Base-by-base conservation (phyloP, 192 early-diverging fungal genomes). In the Spizellomyces sp. region DNA sequence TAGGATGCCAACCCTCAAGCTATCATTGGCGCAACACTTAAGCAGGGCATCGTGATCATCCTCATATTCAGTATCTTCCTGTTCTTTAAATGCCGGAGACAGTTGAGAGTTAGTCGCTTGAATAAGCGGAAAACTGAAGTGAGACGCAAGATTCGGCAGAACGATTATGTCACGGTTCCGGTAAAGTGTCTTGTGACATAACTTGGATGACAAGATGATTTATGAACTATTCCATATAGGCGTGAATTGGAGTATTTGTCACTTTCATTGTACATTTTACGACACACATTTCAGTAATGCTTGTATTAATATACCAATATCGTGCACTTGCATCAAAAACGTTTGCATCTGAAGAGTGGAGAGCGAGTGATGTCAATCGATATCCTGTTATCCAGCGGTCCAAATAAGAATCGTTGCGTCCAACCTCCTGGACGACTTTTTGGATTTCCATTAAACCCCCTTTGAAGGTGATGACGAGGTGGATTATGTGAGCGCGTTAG, bases 21-120 rank as follows among this genome's bases (percentile, higher is more conserved):
- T 21, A 44, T 66, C 36, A 43, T 73, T 44, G 71, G 71, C 15
- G 71, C 71, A 10, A 73, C 63, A 5, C 46, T 73, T 52, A 73
- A 73, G 56, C 71, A 73, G 45, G 71, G 71, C 2, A 65, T 73
- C 19, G 63, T 73, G 5, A 73, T 73, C 55, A 48, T 73, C 9
- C n/a, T 73, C 10, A 52, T 73, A 2, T 65, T 58, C 27, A 64
- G 47, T 10, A 8, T 73, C 9, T 73, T 73, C 36, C 46, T 65
- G 9, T 58, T 73, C 27, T 73, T 66, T 22, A 65, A 66, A 46
- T 56, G 50, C 60, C 63, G 71, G 50, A 9, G 64, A 58, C 71
- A 73, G 48, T 10, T 65, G 43, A 55, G 64, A 17, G 71, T 66
- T 10, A 48, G 44, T 15, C 22, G 71, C 14, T 36, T 21, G 45